phyloP scores from a whole-genome alignment of 2,329 filamentous ascomycete genomes.

The Pseudodiploospora longispora region DNA sequence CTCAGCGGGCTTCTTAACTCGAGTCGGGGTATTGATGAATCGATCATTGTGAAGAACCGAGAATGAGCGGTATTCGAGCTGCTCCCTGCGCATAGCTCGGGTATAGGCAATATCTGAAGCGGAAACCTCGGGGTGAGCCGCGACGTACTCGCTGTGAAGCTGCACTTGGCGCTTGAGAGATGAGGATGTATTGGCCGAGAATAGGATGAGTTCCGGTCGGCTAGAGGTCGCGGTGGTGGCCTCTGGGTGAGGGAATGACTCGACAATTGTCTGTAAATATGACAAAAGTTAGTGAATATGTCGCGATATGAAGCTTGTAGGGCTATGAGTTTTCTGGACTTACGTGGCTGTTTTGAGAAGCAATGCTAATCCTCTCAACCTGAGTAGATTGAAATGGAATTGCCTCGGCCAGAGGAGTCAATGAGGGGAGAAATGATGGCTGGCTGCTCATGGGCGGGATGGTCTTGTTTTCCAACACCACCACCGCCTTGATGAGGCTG shows the following conservation, averaged over 20 bases:
- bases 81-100: conserved; percentile 1
- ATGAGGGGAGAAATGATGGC: not conserved
- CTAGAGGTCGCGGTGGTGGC: not conserved
- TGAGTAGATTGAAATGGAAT: not conserved
- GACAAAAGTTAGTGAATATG: not conserved
- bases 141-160: not conserved
- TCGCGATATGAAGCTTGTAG: too few species aligned
- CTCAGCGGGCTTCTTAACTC: not conserved
- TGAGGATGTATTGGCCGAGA: conserved; percentile 3
- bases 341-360: not conserved
- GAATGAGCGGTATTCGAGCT: not conserved
- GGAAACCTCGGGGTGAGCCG: not conserved
- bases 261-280: not conserved
- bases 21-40: not conserved
- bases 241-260: not conserved
- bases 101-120: conserved; percentile 5
- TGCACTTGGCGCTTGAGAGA: conserved; percentile 5
- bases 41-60: not conserved
- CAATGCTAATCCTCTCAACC: conserved; percentile 4
- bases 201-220: conserved; percentile 2
- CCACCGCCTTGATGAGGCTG: conserved; percentile 17
- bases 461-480: conserved; percentile 3
- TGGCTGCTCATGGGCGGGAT: not conserved
- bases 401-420: not conserved
- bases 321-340: too few species aligned